Evolutionary conservation across 805 yeast genomes (phyloP), one percentile per base, ranked within the genome.

Genomic region (Ogataea neopini): DNA sequence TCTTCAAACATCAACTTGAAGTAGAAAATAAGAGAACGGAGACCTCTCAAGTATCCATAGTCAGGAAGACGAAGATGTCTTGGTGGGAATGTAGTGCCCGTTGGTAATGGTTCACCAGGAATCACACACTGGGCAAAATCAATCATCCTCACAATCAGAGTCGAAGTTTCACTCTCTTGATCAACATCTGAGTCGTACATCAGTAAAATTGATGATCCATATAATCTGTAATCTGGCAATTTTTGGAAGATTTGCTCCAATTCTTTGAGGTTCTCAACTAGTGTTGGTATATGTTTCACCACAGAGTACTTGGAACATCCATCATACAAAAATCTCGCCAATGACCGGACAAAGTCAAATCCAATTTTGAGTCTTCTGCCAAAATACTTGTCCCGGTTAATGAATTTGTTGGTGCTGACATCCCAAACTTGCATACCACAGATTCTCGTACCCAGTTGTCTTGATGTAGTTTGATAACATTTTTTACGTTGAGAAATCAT

Each of bases 71-170:
- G 67, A 1, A 80, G 79, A 57, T 83, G 82, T 34, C 64, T 71
- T 1, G 97, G 97, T 3, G 97, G 96, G 44, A 82, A 84, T 1
- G 79, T 74, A 14, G 77, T 74, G 11, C 66, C 58, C 13, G 63
- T 63, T 0, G 74, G 68, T 14, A 72, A 59, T 34, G 72, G 70
- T 48, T 78, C 79, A 36, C 80, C 84, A 2, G 81, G 81, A 26
- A 89, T 86, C 13, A 89, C 84, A 60, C 96, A 86, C 62, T 91
- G 96, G 1, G 98, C 98, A 74, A 94, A 94, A 69, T 94, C 99
- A 56, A 94, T 94, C 46, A 95, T 77, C 52, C 90, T 80, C n/a
- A 90, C 81, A 51, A 68, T 59, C 14, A 67, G 26, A 1, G 67
- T 59, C 4, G 63, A 55, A 26, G 18, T 38, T 9, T 51, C 52